Evolutionary conservation across 441 rosid genomes (phyloP).

Genomic region (Brassica hybrid): DNA sequence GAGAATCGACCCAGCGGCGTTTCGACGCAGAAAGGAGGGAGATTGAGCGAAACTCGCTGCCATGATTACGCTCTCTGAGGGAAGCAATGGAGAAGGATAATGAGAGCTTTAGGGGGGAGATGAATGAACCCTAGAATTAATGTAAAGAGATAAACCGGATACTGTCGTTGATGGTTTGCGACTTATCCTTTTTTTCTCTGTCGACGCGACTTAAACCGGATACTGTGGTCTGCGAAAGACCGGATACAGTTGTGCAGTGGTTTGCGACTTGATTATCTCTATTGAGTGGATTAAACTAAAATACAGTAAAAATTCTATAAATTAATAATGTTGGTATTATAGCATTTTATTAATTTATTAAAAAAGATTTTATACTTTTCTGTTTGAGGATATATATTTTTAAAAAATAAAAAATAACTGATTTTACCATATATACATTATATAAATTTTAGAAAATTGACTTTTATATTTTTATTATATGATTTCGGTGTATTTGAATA

Average conservation of each 20-base stretch:
- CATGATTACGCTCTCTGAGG: constrained; percentile 2
- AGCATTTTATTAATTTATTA: too few species aligned
- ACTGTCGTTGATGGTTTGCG: neutral
- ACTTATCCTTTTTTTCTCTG: neutral
- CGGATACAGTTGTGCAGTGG: neutral
- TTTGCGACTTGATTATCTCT: neutral
- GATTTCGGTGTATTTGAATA: too few species aligned
- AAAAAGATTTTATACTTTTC: too few species aligned
- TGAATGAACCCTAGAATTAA: constrained; percentile 13
- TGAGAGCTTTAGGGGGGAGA: constrained; percentile 17
- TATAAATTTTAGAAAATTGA: too few species aligned
- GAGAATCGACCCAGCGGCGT: constrained; percentile 9
- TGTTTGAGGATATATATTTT: too few species aligned
- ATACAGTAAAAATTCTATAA: neutral
- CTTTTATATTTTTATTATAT: too few species aligned
- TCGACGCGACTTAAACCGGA: neutral
- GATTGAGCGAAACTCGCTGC: constrained; percentile 30
- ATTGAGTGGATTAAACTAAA: neutral
- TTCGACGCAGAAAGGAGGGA: constrained; percentile 10
- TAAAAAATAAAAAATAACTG: too few species aligned
- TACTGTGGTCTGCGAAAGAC: neutral
- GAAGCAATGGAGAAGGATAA: constrained; percentile 8
- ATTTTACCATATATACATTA: too few species aligned
- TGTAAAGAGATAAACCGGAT: constrained; percentile 6
- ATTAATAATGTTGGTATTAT: too few species aligned